Evolutionary conservation across 2,329 filamentous ascomycete genomes (phyloP).

Genomic region (Cercospora nicotianae): DNA sequence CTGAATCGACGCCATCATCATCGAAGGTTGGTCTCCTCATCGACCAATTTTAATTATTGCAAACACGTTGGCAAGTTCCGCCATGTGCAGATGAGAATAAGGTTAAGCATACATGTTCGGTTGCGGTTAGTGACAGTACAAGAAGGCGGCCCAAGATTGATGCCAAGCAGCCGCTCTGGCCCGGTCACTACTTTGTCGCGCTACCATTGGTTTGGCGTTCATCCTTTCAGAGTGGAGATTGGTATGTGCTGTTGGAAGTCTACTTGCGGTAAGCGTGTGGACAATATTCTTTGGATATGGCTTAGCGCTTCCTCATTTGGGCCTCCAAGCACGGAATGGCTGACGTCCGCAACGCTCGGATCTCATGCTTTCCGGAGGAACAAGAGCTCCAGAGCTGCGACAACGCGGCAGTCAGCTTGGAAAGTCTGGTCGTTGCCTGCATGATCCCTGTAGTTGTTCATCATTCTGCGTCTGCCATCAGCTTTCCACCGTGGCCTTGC

Average conservation of each 20-base stretch:
- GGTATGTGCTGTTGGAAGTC: neutral
- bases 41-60: neutral
- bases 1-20: slow-evolving; percentile 1
- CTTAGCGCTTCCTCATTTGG: neutral
- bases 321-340: neutral
- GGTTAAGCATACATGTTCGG: slow-evolving; percentile 18
- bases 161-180: neutral
- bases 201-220: neutral
- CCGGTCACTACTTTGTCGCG: neutral
- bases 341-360: neutral
- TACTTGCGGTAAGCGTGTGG: neutral
- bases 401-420: neutral
- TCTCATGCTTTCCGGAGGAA: neutral
- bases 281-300: neutral
- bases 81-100: slow-evolving; percentile 3
- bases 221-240: neutral
- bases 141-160: neutral
- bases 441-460: neutral
- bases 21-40: neutral
- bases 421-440: neutral
- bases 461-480: neutral
- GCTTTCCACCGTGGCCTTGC: neutral
- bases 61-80: neutral
- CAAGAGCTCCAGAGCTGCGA: neutral
- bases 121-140: neutral